A percentile compares a stretch with the other conserved stretches of the same genome.
phyloP scores from a whole-genome alignment of 106 monocot genomes.

The Amphibolis antarctica region DNA sequence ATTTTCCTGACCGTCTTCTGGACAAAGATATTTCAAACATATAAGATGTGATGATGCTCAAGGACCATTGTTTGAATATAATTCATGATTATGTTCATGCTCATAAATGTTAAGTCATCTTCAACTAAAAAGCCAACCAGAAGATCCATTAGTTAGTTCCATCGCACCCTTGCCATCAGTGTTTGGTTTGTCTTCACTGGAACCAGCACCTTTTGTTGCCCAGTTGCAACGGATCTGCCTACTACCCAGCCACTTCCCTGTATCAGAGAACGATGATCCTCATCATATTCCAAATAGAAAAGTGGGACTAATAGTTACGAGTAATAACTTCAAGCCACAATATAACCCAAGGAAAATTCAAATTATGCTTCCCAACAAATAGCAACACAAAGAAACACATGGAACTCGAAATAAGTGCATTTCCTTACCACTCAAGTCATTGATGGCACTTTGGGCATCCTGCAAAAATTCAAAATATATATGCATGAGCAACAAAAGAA shows the following conservation, averaged over 20 bases:
- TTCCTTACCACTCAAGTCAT: slow-evolving; percentile 63
- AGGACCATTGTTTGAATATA: too few species aligned
- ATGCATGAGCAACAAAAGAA: background rate
- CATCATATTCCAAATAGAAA: background rate
- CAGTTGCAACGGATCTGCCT: slow-evolving; percentile 64
- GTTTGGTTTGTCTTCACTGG: slow-evolving; percentile 36
- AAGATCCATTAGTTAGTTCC: slow-evolving; percentile 31
- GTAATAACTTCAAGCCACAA: background rate
- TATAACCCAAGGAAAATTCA: too few species aligned
- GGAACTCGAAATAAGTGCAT: background rate
- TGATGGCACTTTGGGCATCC: slow-evolving; percentile 98
- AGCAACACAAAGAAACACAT: background rate
- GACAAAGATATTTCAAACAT: background rate
- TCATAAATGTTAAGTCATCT: background rate
- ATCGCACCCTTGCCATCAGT: slow-evolving; percentile 34
- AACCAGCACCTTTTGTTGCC: slow-evolving; percentile 56
- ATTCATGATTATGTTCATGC: too few species aligned
- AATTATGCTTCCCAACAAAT: too few species aligned
- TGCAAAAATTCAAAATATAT: slow-evolving; percentile 13
- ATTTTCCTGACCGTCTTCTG: slow-evolving; percentile 46
- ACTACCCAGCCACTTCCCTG: slow-evolving; percentile 61
- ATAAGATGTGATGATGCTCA: too few species aligned
- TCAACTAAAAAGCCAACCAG: too few species aligned
- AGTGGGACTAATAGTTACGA: background rate
- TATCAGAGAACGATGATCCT: background rate